Evolutionary conservation across 202 grass and related monocot species (phyloP).

Genomic region (Panicum virgatum): DNA sequence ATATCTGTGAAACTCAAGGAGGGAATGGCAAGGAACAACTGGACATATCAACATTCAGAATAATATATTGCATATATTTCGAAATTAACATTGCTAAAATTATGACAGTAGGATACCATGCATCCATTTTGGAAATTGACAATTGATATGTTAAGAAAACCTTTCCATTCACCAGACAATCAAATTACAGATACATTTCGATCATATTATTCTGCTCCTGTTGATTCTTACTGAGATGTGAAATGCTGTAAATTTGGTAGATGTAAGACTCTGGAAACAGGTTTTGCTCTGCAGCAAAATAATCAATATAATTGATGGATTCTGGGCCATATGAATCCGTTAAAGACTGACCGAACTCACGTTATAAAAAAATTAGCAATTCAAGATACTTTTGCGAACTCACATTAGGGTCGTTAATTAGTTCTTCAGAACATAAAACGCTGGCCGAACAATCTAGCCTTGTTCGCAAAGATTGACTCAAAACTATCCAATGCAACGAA

Average conservation of each 20-base stretch:
- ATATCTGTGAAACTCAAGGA: not conserved
- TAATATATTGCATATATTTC: not conserved
- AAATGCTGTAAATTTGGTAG: not conserved
- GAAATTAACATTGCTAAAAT: no score
- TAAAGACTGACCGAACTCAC: no score
- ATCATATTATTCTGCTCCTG: not conserved
- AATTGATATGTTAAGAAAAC: not conserved
- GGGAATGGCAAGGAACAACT: not conserved
- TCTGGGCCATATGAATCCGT: no score
- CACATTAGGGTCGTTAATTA: not conserved
- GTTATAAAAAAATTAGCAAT: not conserved
- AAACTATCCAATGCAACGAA: not conserved
- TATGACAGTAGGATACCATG: not conserved
- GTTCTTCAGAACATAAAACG: not conserved
- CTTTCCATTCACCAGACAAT: not conserved
- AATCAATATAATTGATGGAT: not conserved
- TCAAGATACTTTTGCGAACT: not conserved
- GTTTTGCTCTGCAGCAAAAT: not conserved
- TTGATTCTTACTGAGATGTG: not conserved
- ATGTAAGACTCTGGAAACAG: not conserved
- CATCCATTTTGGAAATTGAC: not conserved
- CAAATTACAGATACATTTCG: not conserved
- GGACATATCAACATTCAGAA: not conserved
- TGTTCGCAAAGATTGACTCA: not conserved
- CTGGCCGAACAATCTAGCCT: not conserved